Evolutionary conservation across 768 basidiomycete genomes (phyloP).

Genomic region (Neoboletus subvelutipes): DNA sequence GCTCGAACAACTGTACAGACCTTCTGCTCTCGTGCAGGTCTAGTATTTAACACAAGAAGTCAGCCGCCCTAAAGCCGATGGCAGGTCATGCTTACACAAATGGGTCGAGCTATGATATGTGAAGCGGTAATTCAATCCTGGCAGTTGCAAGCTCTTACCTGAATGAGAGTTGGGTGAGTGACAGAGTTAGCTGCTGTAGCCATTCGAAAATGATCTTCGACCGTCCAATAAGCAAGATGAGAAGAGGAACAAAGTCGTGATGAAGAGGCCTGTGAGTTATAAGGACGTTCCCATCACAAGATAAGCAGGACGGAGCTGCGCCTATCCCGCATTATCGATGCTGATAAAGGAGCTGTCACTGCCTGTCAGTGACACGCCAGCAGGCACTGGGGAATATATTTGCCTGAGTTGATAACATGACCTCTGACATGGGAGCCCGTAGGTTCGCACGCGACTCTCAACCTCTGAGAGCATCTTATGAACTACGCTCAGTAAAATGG

Average conservation of each 20-base stretch:
- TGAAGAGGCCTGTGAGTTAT: conserved; percentile 3
- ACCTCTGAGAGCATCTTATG: neutral
- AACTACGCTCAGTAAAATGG: neutral
- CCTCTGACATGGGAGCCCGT: conserved; percentile 3
- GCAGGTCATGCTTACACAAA: conserved; percentile 49
- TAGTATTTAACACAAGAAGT: conserved; percentile 8
- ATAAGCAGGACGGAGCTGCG: neutral
- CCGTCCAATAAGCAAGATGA: neutral
- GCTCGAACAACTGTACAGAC: conserved; percentile 30
- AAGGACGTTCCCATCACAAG: neutral
- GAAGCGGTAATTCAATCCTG: neutral
- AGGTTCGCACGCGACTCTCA: conserved; percentile 1
- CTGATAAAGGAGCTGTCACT: conserved; percentile 1
- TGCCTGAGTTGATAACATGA: conserved; percentile 11
- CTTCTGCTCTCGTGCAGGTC: conserved; percentile 56
- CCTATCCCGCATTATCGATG: conserved; percentile 11
- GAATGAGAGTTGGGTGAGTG: conserved; percentile 56
- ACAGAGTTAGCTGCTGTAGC: conserved; percentile 63
- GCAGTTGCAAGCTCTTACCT: conserved; percentile 35
- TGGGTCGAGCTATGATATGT: conserved; percentile 55
- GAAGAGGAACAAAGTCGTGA: neutral
- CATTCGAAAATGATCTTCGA: conserved; percentile 35
- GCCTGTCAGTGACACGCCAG: neutral
- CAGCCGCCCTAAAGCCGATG: neutral
- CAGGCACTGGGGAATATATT: neutral